Percentiles rank a stretch among this genome's conserved stretches.
Evolutionary conservation across 257 asterid genomes (phyloP).

Genomic region (Fraxinus excelsior): DNA sequence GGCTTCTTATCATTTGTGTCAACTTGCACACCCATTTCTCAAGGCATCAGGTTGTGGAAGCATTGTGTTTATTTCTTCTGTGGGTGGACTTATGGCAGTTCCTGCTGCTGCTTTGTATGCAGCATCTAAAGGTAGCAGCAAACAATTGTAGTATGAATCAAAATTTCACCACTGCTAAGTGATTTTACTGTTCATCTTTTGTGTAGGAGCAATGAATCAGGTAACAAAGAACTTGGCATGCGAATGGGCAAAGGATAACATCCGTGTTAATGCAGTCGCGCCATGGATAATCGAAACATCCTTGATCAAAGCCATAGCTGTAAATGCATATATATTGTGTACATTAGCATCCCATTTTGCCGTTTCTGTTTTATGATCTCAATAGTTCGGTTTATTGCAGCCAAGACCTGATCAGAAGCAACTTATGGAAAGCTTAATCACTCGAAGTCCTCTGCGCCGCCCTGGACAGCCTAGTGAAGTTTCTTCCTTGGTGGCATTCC

Average conservation of each 20-base stretch:
- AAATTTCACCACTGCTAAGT: background rate
- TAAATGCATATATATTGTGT: background rate
- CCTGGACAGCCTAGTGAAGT: slow-evolving; percentile 59
- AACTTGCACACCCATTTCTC: slow-evolving; percentile 57
- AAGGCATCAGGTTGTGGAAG: slow-evolving; percentile 52
- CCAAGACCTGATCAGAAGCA: background rate
- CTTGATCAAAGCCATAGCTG: background rate
- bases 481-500: slow-evolving; percentile 64
- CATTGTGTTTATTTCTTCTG: slow-evolving; percentile 68
- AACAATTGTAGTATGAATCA: background rate
- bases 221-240: slow-evolving; percentile 63
- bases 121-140: slow-evolving; percentile 51
- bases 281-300: slow-evolving; percentile 33
- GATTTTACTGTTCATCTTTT: background rate
- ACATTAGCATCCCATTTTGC: background rate
- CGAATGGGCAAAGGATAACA: slow-evolving; percentile 73
- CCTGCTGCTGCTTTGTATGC: slow-evolving; percentile 58
- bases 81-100: slow-evolving; percentile 53
- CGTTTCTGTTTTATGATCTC: background rate
- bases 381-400: background rate
- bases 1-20: slow-evolving; percentile 55
- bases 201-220: slow-evolving; percentile 67
- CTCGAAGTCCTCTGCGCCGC: slow-evolving; percentile 54
- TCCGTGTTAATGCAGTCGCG: slow-evolving; percentile 60
- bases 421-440: slow-evolving; percentile 11